phyloP scores from a whole-genome alignment of 441 rosid genomes.

The Euphorbia celastroides region DNA sequence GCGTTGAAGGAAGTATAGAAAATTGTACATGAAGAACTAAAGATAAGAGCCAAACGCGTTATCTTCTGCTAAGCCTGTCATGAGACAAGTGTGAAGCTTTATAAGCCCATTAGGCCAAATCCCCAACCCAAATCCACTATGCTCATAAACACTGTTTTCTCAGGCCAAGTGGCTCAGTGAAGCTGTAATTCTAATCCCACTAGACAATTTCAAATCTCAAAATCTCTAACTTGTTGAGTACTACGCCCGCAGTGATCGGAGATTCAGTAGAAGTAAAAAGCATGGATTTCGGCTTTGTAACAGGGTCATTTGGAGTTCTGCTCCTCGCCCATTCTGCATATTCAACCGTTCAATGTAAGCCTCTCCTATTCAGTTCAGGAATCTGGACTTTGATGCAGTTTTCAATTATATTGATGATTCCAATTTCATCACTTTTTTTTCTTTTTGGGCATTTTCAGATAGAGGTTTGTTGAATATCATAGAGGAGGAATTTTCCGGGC shows the following conservation, averaged over 20 bases:
- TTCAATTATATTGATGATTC: conserved; percentile 7
- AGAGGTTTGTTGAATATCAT: conserved; percentile 86
- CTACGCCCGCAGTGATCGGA: conserved; percentile 23
- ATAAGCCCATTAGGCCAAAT: neutral
- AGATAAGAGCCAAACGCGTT: no score
- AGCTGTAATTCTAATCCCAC: neutral
- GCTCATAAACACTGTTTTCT: no score
- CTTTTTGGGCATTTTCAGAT: conserved; percentile 36
- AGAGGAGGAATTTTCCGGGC: conserved; percentile 93
- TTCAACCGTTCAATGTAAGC: conserved; percentile 79
- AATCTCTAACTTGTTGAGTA: neutral
- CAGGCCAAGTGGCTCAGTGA: neutral
- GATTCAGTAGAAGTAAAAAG: neutral
- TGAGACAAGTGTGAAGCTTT: neutral
- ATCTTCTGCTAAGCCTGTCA: no score
- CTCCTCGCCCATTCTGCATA: conserved; percentile 78
- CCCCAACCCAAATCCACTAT: no score
- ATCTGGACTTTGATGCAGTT: conserved; percentile 6
- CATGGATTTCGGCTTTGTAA: conserved; percentile 63
- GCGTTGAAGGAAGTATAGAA: no score
- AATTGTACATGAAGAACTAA: neutral
- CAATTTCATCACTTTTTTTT: conserved; percentile 6
- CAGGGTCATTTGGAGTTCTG: conserved; percentile 62
- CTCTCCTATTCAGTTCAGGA: neutral
- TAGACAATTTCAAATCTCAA: neutral